phyloP scores from a whole-genome alignment of 2,329 filamentous ascomycete genomes.

The Corynespora cassiicola region DNA sequence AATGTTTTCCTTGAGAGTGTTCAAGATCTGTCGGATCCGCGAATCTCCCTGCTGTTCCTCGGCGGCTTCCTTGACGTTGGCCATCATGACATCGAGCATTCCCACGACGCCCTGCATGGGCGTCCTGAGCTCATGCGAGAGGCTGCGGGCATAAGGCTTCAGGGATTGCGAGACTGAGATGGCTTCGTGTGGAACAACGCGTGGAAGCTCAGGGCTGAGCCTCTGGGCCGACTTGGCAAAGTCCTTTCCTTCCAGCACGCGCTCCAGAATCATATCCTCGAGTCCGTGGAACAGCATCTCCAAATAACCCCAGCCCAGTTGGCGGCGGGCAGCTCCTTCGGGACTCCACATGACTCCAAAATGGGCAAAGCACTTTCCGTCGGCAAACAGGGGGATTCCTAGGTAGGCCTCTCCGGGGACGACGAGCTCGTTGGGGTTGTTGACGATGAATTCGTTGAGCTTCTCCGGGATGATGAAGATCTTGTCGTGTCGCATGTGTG shows the following conservation, averaged over 20 bases:
- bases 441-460: slow-evolving; percentile 63
- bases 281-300: slow-evolving; percentile 73
- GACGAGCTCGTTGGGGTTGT: slow-evolving; percentile 67
- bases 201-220: slow-evolving; percentile 35
- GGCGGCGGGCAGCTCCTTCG: slow-evolving; percentile 63
- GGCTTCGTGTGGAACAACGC: slow-evolving; percentile 61
- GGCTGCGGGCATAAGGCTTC: slow-evolving; percentile 73
- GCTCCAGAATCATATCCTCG: slow-evolving; percentile 69
- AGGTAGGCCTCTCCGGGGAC: slow-evolving; percentile 71
- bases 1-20: slow-evolving; percentile 71
- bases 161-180: slow-evolving; percentile 68
- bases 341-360: slow-evolving; percentile 76
- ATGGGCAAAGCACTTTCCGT: slow-evolving; percentile 71
- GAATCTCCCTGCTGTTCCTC: slow-evolving; percentile 61
- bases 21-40: slow-evolving; percentile 62
- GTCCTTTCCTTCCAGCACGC: slow-evolving; percentile 61
- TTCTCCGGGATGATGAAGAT: slow-evolving; percentile 71
- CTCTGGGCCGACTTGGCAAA: slow-evolving; percentile 41
- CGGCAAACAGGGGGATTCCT: slow-evolving; percentile 69
- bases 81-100: slow-evolving; percentile 79
- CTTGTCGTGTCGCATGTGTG: slow-evolving; percentile 75
- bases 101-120: slow-evolving; percentile 79
- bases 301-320: slow-evolving; percentile 69
- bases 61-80: slow-evolving; percentile 71
- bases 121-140: slow-evolving; percentile 75